Evolutionary conservation across 108 stramenopile species (phyloP), one percentile per base, ranked within the genome.

Genomic region (Stephanodiscus minutulus): DNA sequence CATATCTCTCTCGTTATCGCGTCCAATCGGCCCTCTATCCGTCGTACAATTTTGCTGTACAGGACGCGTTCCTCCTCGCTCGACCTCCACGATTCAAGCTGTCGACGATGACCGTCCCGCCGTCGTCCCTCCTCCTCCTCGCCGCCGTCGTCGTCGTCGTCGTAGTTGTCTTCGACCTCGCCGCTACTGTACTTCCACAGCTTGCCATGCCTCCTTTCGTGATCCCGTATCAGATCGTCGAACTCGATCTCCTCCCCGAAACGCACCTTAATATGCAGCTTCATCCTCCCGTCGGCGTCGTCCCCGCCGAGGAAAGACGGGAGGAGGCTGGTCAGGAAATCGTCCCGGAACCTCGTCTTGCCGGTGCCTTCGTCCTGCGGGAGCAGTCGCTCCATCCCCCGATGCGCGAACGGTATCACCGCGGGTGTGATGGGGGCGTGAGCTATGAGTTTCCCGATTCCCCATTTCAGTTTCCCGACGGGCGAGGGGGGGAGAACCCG

Each of bases 381-480:
- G 29, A 85, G 49, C 11, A 92, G 65, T 24, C 48, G 43, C 53
- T 85, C 83, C 87, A 90, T 89, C 36, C 88, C 91, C 9, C 55
- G 49, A 76, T 88, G 87, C 61, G 81, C 86, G 62, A 89, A 76
- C 12, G 91, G 91, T 21, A 92, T 79, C 10, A 92, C 87, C 37
- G 67, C 43, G 22, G 88, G 86, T 31, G 72, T 70, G 5, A 72
- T 49, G 22, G 82, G 85, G 12, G 88, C 82, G 73, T 92, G 87
- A n/a, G 88, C 88, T 35, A 92, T 86, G 25, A 89, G 61, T 70
- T 89, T 89, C 12, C 88, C 91, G 6, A 88, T 84, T 7, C 91
- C 91, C 88, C 88, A 89, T 81, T 89, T 89, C 46, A 92, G 67
- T 22, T 84, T 83, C 7, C 88, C 73, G 20, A 54, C 18, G 68